Base-by-base conservation (phyloP, 192 early-diverging fungal genomes). In the Glomus cerebriforme region DNA sequence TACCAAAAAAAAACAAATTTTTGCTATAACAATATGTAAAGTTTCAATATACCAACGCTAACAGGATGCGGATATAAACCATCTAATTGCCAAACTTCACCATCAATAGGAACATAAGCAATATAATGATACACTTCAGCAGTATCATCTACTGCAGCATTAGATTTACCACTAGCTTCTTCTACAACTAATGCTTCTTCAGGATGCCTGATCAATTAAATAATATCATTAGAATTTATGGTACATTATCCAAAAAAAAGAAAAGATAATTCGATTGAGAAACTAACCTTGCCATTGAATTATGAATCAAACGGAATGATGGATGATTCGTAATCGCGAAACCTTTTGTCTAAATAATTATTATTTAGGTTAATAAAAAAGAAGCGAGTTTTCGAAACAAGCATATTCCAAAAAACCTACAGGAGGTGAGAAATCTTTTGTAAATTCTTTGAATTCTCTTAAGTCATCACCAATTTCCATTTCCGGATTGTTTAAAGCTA, bases 311-410 rank as follows among this genome's bases (percentile, higher is more conserved):
- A 54, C 91, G 87, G 62, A 92, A 83, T 65, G 81, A 65, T 26
- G 89, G 89, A 78, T 85, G 82, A 84, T 91, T 91, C 43, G 85
- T 86, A 58, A 91, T 83, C 17, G 91, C 87, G 43, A 89, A 83
- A 24, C 91, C 91, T 27, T 86, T 86, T 75, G 89, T 49, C 78
- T 86, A 62, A 39, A 70, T 34, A 71, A 35, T 37, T 17, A 29
- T 34, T 54, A 24, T 49, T 27, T 26, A 45, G 7, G 32, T 22
- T 54, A 15, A 26, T 10, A 32, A 3, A 5, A 26, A 49, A 73
- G 10, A 26, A 37, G 3, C 37, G 19, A n/a, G 4, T 35, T 35
- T 22, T n/a, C 9, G 13, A 35, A 68, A 68, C 17, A 22, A 19
- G 2, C 31, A 65, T 65, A 65, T 13, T 27, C 63, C 10, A 34